Conservation (phyloP, 2,329 filamentous ascomycete genomes). For the Cercospora canescens region DNA sequence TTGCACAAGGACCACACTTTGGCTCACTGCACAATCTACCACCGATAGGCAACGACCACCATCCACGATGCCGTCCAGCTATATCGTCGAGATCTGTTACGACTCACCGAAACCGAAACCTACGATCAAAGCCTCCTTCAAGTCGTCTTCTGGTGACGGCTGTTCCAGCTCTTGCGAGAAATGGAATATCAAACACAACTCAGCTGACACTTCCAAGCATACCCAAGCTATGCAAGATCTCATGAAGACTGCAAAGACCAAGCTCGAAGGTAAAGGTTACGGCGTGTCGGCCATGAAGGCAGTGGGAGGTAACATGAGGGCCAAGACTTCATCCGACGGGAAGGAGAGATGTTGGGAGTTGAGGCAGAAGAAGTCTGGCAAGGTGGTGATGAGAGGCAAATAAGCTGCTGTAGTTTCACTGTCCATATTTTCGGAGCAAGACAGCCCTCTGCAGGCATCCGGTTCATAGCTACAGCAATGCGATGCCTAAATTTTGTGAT, state of each 20-base stretch:
- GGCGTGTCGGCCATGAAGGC: neutral
- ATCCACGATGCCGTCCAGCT: neutral
- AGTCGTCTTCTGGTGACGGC: neutral
- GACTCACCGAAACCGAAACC: neutral
- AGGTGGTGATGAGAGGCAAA: neutral
- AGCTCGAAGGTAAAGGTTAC: neutral
- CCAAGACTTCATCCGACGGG: neutral
- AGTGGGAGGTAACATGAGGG: neutral
- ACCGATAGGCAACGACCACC: neutral
- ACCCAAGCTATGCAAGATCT: neutral
- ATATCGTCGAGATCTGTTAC: neutral
- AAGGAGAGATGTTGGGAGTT: neutral
- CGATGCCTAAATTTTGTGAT: neutral
- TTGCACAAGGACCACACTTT: neutral
- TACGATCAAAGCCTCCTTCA: neutral
- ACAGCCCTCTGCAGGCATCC: neutral
- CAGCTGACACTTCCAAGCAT: neutral
- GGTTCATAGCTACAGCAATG: neutral
- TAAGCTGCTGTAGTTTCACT: neutral
- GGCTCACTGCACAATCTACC: neutral
- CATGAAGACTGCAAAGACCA: neutral
- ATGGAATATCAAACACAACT: neutral
- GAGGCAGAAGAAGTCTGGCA: neutral
- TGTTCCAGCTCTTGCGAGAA: neutral
- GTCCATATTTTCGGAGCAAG: neutral